Conservation (phyloP, 2,329 filamentous ascomycete species). For the Colletotrichum tofieldiae region DNA sequence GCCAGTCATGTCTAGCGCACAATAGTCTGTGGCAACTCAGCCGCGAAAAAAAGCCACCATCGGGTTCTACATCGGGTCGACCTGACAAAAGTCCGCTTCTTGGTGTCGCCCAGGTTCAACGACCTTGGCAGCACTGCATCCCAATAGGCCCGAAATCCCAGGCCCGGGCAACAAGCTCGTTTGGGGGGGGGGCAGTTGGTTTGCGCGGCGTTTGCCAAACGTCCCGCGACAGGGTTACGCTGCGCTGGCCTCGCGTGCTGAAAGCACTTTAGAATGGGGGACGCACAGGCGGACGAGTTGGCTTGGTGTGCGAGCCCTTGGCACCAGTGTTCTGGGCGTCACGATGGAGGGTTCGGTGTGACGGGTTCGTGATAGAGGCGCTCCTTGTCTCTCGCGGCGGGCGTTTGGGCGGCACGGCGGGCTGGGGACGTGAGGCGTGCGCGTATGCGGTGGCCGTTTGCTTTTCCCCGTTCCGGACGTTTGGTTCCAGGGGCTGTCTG, state of each 20-base stretch:
- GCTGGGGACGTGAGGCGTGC: neutral
- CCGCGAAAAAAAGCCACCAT: neutral
- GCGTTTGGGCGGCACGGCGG: constrained; percentile 6
- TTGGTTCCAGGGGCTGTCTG: neutral
- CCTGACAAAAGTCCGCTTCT: neutral
- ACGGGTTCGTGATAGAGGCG: constrained; percentile 33
- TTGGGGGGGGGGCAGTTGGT: neutral
- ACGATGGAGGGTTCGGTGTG: constrained; percentile 30
- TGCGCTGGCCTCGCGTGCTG: neutral
- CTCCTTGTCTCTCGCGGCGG: neutral
- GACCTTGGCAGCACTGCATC: neutral
- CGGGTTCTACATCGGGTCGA: neutral
- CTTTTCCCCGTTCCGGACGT: neutral
- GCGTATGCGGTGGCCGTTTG: constrained; percentile 17
- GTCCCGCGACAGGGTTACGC: neutral
- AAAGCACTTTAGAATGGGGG: neutral
- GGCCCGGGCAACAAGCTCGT: neutral
- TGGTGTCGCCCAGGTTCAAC: neutral
- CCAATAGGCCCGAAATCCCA: neutral
- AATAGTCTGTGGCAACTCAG: too few species aligned
- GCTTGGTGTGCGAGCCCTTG: constrained; percentile 28
- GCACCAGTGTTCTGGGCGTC: neutral
- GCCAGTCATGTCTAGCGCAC: too few species aligned
- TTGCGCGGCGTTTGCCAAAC: neutral
- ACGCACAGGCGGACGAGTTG: neutral